Conservation (phyloP, 352 stramenopile species). For the Blastocystis sp. region DNA sequence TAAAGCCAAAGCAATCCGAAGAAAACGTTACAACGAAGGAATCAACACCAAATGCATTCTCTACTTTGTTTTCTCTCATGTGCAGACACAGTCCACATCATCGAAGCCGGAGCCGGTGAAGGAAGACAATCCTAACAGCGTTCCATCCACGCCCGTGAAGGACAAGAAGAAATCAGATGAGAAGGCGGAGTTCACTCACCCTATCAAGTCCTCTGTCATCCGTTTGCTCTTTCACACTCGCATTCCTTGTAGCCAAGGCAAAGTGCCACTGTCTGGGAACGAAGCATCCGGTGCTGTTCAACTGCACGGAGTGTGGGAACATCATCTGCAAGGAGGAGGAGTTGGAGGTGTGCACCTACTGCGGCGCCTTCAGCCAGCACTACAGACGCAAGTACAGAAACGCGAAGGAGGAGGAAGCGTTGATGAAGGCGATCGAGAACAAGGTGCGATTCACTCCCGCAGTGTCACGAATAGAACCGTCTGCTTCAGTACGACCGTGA, state of each 20-base stretch:
- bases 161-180: slow-evolving; percentile 7
- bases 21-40: neutral
- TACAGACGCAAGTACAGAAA: neutral
- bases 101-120: neutral
- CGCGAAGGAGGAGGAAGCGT: slow-evolving; percentile 11
- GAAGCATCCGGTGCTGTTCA: slow-evolving; percentile 53
- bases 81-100: neutral
- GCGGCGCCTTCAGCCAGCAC: slow-evolving; percentile 38
- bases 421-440: slow-evolving; percentile 49
- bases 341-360: slow-evolving; percentile 57
- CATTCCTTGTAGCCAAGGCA: slow-evolving; percentile 14
- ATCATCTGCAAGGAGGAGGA: slow-evolving; percentile 60
- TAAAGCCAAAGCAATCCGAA: slow-evolving; percentile 34
- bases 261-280: slow-evolving; percentile 50
- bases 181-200: neutral
- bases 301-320: slow-evolving; percentile 52
- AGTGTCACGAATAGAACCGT: slow-evolving; percentile 22
- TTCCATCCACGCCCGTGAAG: too few species aligned
- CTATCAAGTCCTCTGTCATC: slow-evolving; percentile 34
- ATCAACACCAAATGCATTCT: neutral
- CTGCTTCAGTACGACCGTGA: slow-evolving; percentile 53
- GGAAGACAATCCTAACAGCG: too few species aligned
- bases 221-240: neutral
- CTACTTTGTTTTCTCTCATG: neutral
- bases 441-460: neutral